Evolutionary conservation across 2,329 filamentous ascomycete genomes (phyloP).

Genomic region (Epicoccum nigrum): DNA sequence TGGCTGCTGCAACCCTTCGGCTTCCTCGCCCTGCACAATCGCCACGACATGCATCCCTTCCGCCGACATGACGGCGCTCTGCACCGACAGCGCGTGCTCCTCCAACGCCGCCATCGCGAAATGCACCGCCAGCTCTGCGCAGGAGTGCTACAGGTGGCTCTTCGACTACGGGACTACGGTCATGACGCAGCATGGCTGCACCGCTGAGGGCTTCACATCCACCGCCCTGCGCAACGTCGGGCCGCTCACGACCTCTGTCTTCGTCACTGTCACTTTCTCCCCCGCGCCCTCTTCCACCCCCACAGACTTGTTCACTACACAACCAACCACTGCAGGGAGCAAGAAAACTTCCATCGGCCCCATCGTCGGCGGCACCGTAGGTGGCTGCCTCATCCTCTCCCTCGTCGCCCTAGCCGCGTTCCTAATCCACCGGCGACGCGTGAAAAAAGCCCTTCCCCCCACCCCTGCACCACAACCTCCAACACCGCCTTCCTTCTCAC

Average conservation of each 20-base stretch:
- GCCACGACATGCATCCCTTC: conserved; percentile 41
- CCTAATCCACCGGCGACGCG: conserved; percentile 28
- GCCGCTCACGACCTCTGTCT: background rate
- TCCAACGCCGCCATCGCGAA: conserved; percentile 33
- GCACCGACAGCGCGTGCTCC: conserved; percentile 34
- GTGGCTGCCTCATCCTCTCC: conserved; percentile 34
- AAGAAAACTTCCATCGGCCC: conserved; percentile 30
- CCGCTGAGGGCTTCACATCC: conserved; percentile 23
- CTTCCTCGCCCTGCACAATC: conserved; percentile 33
- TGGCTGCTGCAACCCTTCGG: conserved; percentile 40
- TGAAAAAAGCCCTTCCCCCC: too few species aligned
- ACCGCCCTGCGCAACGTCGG: conserved; percentile 23
- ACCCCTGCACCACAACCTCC: background rate
- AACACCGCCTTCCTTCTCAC: background rate
- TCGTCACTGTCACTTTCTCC: conserved; percentile 10
- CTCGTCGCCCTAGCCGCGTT: conserved; percentile 31
- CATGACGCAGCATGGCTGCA: conserved; percentile 43
- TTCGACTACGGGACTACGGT: conserved; percentile 33
- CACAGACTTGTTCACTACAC: background rate
- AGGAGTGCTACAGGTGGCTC: conserved; percentile 38
- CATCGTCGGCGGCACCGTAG: conserved; percentile 44
- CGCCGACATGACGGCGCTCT: conserved; percentile 31
- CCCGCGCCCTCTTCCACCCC: background rate
- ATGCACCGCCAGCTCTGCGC: conserved; percentile 32
- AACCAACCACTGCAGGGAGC: background rate